These are phyloP conservation scores for Boletus vermiculosoides DNA, from an alignment of 768 basidiomycete species.

Conservation along the genomic window DNA sequence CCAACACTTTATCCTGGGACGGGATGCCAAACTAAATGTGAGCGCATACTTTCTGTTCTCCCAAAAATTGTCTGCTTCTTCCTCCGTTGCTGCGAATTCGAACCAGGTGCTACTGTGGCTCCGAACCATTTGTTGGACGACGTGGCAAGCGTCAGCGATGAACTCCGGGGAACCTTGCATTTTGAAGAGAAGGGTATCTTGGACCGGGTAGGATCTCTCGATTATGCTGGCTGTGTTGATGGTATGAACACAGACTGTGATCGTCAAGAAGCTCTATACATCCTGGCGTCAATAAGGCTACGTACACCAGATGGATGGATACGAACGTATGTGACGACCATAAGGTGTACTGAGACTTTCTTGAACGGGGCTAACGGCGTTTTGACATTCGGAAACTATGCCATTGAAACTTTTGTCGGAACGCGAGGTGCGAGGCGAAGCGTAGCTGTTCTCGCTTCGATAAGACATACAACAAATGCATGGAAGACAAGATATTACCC, in stretches of 20 bases:
- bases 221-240: conserved; percentile 64
- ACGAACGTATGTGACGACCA: conserved; percentile 72
- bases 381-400: conserved; percentile 79
- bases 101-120: conserved; percentile 69
- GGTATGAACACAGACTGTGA: conserved; percentile 43
- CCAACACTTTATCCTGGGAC: conserved; percentile 71
- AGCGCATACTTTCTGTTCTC: conserved; percentile 83
- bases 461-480: background rate
- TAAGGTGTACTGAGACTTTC: conserved; percentile 70
- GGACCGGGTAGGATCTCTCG: conserved; percentile 59
- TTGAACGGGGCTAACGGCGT: conserved; percentile 77
- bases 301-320: background rate
- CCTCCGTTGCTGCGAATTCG: conserved; percentile 68
- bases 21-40: conserved; percentile 62
- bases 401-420: conserved; percentile 85
- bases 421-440: conserved; percentile 76
- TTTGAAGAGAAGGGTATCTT: conserved; percentile 89
- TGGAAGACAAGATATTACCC: conserved; percentile 41
- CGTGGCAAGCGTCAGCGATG: conserved; percentile 55
- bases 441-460: conserved; percentile 51
- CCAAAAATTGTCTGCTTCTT: conserved; percentile 79
- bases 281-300: conserved; percentile 43
- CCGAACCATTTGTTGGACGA: conserved; percentile 59
- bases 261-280: conserved; percentile 88
- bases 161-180: conserved; percentile 72